phyloP scores from a whole-genome alignment of 306 rosid genomes.

The Trifolium subterraneum region DNA sequence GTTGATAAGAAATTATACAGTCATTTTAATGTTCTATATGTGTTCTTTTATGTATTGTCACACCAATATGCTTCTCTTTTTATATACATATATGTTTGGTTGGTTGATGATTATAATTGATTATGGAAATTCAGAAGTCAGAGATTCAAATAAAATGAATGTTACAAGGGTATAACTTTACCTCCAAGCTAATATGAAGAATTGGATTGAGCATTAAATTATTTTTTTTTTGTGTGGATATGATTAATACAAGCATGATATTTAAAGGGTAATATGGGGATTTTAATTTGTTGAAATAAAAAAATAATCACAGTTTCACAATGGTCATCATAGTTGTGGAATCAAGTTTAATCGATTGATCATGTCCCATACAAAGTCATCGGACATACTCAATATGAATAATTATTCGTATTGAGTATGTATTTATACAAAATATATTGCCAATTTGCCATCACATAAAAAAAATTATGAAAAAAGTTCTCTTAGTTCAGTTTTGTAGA shows the following conservation, averaged over 20 bases:
- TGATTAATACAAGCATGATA: too few species aligned
- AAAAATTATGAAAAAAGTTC: too few species aligned
- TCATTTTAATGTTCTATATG: conserved; percentile 23
- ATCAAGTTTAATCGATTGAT: too few species aligned
- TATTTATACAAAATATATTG: too few species aligned
- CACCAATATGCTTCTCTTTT: conserved; percentile 30
- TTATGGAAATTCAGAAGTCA: conserved; percentile 31
- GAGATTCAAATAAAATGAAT: conserved; percentile 8
- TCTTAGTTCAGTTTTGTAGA: too few species aligned
- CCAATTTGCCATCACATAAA: too few species aligned
- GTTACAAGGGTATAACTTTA: conserved; percentile 10
- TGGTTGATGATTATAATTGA: conserved; percentile 24
- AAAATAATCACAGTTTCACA: neutral
- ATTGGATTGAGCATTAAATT: too few species aligned
- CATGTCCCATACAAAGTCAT: too few species aligned
- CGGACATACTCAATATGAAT: too few species aligned
- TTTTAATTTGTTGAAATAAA: neutral
- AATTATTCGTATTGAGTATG: too few species aligned
- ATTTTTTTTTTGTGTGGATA: too few species aligned
- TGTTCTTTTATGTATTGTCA: conserved; percentile 47
- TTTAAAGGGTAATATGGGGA: neutral
- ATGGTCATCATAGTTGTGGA: too few species aligned
- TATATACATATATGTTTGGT: neutral
- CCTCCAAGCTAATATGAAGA: conserved; percentile 3
- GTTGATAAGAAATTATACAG: conserved; percentile 7